Evolutionary conservation across 805 yeast genomes (phyloP), one percentile per base, ranked within the genome.

Genomic region (Metschnikowia lunata): DNA sequence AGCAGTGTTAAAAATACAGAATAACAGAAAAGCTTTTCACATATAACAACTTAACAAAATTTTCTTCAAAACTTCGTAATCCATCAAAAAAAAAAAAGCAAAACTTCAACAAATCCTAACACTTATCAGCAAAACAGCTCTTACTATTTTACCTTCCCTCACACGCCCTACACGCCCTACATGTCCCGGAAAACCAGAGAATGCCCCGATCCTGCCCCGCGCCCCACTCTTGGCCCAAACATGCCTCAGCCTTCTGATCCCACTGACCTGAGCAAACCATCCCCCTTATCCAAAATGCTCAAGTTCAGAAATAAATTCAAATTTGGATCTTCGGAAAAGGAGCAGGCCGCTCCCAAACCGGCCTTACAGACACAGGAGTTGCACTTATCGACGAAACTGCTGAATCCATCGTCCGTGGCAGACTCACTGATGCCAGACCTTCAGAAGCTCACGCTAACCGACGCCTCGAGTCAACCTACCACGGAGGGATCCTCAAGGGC

Each of bases 261-360:
- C 31, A 10, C 34, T 33, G 36, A 37, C 34, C 6, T 28, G 12
- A 11, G 11, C 7, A 28, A 37, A 36, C 9, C 30, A 6, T 28
- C 12, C 8, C 6, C 12, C 8, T 3, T 18, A 8, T 13, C 45
- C 6, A 41, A 8, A 23, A 62, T 62, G 67, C 59, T 62, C 42
- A 62, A 61, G 46, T 58, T 62, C 53, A 62, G 61, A 40, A 62
- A 62, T 47, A 62, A 62, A 45, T 60, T 62, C 50, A 61, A 57
- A 46, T 60, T 62, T 48, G 51, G 59, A 41, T 40, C 57, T 7
- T 42, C 52, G 36, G 57, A 49, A 8, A 55, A 50, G 31, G 56
- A 54, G 23, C 31, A 51, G 6, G 36, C 39, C 6, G 36, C 43
- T 12, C 15, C 42, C 13, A 37, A 26, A 18, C 39, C 48, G 10